Evolutionary conservation across 352 stramenopile genomes (phyloP).

Genomic region (Phytophthora sansomeana): DNA sequence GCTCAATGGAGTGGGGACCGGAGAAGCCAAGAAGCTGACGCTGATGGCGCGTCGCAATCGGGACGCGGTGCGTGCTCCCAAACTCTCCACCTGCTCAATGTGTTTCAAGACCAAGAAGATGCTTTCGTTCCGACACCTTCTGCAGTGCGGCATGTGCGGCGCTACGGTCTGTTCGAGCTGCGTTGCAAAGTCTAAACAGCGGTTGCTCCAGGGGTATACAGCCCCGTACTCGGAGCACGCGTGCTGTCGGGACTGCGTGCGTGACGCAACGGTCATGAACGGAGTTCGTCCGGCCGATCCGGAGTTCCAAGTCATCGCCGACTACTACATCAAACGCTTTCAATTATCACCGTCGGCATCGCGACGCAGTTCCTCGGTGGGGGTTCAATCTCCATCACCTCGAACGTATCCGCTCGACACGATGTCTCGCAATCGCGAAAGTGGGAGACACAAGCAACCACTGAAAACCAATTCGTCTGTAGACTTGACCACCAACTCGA

Average conservation of each 20-base stretch:
- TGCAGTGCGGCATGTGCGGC: conserved; percentile 36
- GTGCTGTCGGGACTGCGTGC: conserved; percentile 47
- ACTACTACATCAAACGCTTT: conserved; percentile 24
- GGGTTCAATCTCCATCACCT: conserved; percentile 4
- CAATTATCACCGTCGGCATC: not conserved
- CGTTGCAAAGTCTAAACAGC: conserved; percentile 33
- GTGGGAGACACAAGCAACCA: not conserved
- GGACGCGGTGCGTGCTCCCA: not conserved
- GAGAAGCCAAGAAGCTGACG: conserved; percentile 62
- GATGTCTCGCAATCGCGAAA: conserved; percentile 16
- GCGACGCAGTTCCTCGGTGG: not conserved
- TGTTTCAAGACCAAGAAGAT: conserved; percentile 38
- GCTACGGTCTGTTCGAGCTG: conserved; percentile 42
- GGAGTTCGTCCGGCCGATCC: conserved; percentile 24
- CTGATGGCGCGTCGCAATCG: conserved; percentile 37
- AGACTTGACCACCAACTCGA: conserved; percentile 34
- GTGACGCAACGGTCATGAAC: conserved; percentile 32
- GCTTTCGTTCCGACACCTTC: conserved; percentile 26
- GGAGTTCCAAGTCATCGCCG: conserved; percentile 40
- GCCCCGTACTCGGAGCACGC: conserved; percentile 22
- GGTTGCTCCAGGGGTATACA: conserved; percentile 32
- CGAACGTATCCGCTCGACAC: conserved; percentile 26
- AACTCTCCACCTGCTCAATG: conserved; percentile 25
- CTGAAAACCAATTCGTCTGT: conserved; percentile 17
- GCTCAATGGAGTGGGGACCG: conserved; percentile 44